Base-by-base conservation (phyloP, 352 stramenopile genomes). In the Phytopythium sindhum region DNA sequence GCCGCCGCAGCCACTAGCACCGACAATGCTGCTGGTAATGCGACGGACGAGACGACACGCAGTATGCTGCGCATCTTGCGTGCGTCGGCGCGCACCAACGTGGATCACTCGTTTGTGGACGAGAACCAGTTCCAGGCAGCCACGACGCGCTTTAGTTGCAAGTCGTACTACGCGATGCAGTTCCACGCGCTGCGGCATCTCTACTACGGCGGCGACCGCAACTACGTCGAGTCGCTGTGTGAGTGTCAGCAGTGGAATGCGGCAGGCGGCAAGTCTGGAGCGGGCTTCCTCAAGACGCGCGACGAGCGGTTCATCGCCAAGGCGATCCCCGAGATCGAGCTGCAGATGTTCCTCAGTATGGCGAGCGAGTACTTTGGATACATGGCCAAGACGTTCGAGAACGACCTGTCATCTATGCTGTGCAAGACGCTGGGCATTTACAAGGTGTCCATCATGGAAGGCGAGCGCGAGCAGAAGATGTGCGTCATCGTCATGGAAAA, bases 281-380 rank as follows among this genome's bases (percentile, higher is more conserved):
- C 88, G 26, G 86, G 84, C 1, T 96, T 96, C 41, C 54, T 96
- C 48, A 94, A 94, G 67, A 96, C 88, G 10, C 73, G 74, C n/a
- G 88, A 96, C 53, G 78, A 96, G 64, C 81, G 88, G 11, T 96
- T 96, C 47, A 93, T 96, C 39, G 84, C 85, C 2, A 96, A 96
- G 58, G 88, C 82, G 1, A 94, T 96, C 52, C 86, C 88, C 1
- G 78, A 91, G 57, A 95, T 93, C 31, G 85, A 96, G 53, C 63
- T 96, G 19, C 84, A 94, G 53, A 95, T 96, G 88, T 96, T 96
- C 58, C 64, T 96, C 62, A 94, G 86, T 52, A 93, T 95, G 84
- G 86, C 86, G 51, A 92, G 91, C 68, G 87, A 93, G 59, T 96
- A 96, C 63, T 96, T 96, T 60, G 78, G 80, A 57, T 95, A 96